phyloP scores from a whole-genome alignment of 2,329 filamentous ascomycete genomes.

The Bipolaris sorokiniana region DNA sequence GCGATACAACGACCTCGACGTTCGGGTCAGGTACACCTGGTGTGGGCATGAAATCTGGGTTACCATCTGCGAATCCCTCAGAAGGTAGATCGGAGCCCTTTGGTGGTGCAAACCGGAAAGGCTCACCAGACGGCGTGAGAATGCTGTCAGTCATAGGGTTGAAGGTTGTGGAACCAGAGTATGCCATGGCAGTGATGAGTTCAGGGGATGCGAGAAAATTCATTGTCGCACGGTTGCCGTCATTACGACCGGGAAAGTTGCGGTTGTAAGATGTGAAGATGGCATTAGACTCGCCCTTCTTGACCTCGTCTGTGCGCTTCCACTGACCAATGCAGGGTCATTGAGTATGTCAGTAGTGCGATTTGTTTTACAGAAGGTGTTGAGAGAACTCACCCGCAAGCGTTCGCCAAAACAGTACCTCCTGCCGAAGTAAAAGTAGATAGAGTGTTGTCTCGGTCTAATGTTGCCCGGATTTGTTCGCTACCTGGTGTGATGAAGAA shows the following conservation, averaged over 20 bases:
- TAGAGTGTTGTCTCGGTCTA: slow-evolving; percentile 87
- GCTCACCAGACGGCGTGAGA: slow-evolving; percentile 75
- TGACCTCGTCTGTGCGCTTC: slow-evolving; percentile 85
- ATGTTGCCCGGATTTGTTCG: slow-evolving; percentile 93
- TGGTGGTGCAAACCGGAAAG: slow-evolving; percentile 85
- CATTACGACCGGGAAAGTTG: slow-evolving; percentile 96
- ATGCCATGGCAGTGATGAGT: slow-evolving; percentile 94
- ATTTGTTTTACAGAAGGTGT: neutral
- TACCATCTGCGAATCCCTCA: slow-evolving; percentile 81
- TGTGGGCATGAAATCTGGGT: slow-evolving; percentile 74
- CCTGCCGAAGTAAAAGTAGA: slow-evolving; percentile 85
- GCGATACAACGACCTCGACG: slow-evolving; percentile 77
- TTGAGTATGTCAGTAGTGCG: slow-evolving; percentile 16
- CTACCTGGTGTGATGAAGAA: slow-evolving; percentile 97
- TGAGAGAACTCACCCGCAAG: slow-evolving; percentile 64
- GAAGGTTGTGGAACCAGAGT: slow-evolving; percentile 90
- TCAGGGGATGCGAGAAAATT: slow-evolving; percentile 98
- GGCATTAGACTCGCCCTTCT: slow-evolving; percentile 87
- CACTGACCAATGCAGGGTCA: slow-evolving; percentile 87
- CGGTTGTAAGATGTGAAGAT: slow-evolving; percentile 98
- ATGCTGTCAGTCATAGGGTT: slow-evolving; percentile 92
- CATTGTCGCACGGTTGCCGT: slow-evolving; percentile 96
- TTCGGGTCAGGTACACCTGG: slow-evolving; percentile 73
- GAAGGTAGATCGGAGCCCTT: slow-evolving; percentile 66
- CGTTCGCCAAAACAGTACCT: slow-evolving; percentile 89